Conservation (phyloP, 352 stramenopile species). For the Phytophthora fragariaefolia region DNA sequence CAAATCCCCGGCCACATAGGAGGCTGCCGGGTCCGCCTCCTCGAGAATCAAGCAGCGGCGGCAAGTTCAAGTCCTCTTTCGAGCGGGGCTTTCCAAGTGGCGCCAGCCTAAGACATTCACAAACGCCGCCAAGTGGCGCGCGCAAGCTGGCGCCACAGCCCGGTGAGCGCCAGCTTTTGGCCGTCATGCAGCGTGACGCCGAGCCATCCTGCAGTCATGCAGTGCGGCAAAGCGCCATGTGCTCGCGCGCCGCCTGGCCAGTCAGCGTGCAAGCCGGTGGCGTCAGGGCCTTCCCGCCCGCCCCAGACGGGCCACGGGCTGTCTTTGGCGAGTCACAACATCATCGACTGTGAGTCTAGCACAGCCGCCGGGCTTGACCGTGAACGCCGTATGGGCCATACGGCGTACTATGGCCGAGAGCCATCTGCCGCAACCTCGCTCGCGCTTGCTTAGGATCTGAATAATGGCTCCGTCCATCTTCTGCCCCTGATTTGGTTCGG, state of each 20-base stretch:
- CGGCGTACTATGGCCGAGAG: no score
- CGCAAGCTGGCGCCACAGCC: neutral
- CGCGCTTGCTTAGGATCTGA: conserved; percentile 23
- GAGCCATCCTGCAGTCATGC: neutral
- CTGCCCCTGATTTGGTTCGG: conserved; percentile 28
- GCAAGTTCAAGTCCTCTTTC: conserved; percentile 31
- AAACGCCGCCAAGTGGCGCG: neutral
- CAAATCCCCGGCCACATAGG: conserved; percentile 13
- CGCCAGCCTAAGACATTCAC: no score
- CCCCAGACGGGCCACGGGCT: conserved; percentile 18
- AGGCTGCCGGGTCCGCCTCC: neutral
- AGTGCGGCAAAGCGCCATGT: neutral
- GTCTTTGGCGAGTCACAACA: conserved; percentile 23
- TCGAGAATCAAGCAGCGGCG: conserved; percentile 14
- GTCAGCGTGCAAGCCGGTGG: conserved; percentile 9
- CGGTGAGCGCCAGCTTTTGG: neutral
- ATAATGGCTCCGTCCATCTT: conserved; percentile 30
- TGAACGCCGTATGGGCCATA: conserved; percentile 27
- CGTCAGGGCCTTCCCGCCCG: conserved; percentile 4
- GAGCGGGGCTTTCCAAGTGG: conserved; percentile 1
- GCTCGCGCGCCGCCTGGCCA: neutral
- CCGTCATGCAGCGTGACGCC: no score
- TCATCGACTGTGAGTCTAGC: conserved; percentile 21
- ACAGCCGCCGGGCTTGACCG: conserved; percentile 18
- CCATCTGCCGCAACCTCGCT: conserved; percentile 20